Base-by-base conservation (phyloP, 2,329 filamentous ascomycete species). In the Anisogramma anomala region DNA sequence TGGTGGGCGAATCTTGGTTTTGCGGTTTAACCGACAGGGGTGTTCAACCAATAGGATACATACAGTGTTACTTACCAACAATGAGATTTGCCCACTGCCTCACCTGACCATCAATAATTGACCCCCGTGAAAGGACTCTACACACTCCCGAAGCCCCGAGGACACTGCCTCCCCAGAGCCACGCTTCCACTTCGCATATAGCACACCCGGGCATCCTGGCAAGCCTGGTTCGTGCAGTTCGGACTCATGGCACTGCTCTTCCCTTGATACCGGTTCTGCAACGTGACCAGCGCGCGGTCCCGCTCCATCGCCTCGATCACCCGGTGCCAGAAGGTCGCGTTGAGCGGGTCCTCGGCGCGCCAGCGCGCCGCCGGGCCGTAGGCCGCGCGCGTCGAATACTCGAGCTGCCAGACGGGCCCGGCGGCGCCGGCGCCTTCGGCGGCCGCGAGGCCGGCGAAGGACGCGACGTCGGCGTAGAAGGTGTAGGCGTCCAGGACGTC, bases 261-360 rank as follows among this genome's bases (percentile, higher is more conserved):
- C 0, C 71, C 71, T 50, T 74, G 66, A 27, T 64, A 66, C 0
- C 58, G 64, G 48, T 73, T 76, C 42, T 71, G 68, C 28, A 58
- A 52, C 26, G 55, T 60, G 6, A 72, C 69, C n/a, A 78, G 58
- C 3, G 51, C 60, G 3, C 58, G 54, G 40, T 76, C 64, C 20
- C 49, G 55, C 51, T 72, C 69, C 71, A 76, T 76, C 1, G 67
- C 69, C 48, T 72, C 71, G 0, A 71, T 76, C 4, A 76, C 67
- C 10, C 55, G 55, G 44, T 77, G 71, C 73, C 72, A 77, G 53
- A 75, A 77, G 0, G 70, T 75, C 0, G 69, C 71, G 46, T 77
- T 75, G 27, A 77, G 54, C 3, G 72, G 72, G 0, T 66, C 70
- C 33, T 61, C 51, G 48, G 71, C 71, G 0, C 59, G 58, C 42